A percentile compares a stretch with the other conserved stretches of the same genome.
phyloP scores from a whole-genome alignment of 305 asterid species.

The Solanum aculeatissimum region DNA sequence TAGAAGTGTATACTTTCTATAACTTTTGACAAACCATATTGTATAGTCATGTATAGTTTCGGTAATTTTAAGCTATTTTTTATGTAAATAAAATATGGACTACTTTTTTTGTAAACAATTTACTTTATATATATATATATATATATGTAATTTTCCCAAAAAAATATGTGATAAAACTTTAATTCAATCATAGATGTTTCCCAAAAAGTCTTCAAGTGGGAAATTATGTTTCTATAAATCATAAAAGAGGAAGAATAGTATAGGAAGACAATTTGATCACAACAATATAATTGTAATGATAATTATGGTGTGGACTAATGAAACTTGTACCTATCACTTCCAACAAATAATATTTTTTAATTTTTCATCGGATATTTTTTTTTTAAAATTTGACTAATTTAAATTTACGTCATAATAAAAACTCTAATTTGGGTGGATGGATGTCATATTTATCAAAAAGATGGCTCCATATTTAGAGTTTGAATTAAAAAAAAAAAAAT shows the following conservation, averaged over 20 bases:
- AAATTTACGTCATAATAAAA: neutral
- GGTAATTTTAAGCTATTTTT: too few species aligned
- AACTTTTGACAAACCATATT: too few species aligned
- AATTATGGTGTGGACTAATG: neutral
- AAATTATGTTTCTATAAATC: neutral
- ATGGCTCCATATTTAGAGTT: neutral
- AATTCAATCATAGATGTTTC: neutral
- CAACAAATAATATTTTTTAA: neutral
- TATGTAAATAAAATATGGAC: too few species aligned
- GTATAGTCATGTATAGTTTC: too few species aligned
- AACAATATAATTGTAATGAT: neutral
- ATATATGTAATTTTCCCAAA: too few species aligned
- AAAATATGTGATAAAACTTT: neutral
- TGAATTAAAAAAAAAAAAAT: neutral
- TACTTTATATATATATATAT: too few species aligned
- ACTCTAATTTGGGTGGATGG: neutral
- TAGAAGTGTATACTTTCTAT: too few species aligned
- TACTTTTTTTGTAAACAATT: too few species aligned
- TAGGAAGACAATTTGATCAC: neutral
- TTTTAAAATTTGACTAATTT: neutral
- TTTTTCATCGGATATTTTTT: too few species aligned
- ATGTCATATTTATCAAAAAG: neutral
- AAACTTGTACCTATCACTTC: neutral
- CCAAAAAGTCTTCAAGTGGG: neutral
- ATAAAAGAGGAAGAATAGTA: neutral